Conservation (phyloP, 352 stramenopile species). For the Phytophthora chlamydospora region DNA sequence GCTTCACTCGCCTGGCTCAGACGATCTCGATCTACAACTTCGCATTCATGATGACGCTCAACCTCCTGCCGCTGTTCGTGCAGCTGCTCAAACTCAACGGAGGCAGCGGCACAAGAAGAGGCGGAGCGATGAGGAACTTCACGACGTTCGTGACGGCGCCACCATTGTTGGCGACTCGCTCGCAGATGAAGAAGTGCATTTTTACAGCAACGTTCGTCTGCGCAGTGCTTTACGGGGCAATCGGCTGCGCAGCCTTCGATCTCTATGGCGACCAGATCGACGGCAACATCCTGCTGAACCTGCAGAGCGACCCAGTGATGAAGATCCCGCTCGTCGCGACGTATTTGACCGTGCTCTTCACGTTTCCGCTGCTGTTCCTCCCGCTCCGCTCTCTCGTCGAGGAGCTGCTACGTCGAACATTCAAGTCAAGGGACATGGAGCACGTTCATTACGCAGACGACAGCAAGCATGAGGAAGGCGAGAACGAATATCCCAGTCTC, state of each 20-base stretch:
- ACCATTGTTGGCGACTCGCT: slow-evolving; percentile 25
- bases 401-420: slow-evolving; percentile 28
- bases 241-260: slow-evolving; percentile 49
- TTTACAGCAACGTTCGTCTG: slow-evolving; percentile 45
- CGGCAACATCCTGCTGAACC: slow-evolving; percentile 62
- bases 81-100: slow-evolving; percentile 46
- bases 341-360: slow-evolving; percentile 50
- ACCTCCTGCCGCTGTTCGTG: slow-evolving; percentile 75
- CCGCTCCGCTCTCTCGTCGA: slow-evolving; percentile 46
- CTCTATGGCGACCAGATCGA: slow-evolving; percentile 55
- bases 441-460: slow-evolving; percentile 7
- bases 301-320: slow-evolving; percentile 49
- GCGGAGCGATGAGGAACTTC: slow-evolving; percentile 41
- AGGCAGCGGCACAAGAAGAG: slow-evolving; percentile 25
- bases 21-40: slow-evolving; percentile 81
- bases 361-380: slow-evolving; percentile 61
- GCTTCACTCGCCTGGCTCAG: slow-evolving; percentile 48
- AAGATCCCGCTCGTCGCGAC: slow-evolving; percentile 49
- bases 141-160: slow-evolving; percentile 27
- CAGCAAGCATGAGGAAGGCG: slow-evolving; percentile 8
- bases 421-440: slow-evolving; percentile 12
- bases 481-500: background rate
- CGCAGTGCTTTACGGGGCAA: slow-evolving; percentile 52
- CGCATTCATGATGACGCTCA: slow-evolving; percentile 82
- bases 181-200: slow-evolving; percentile 57